Evolutionary conservation across 305 asterid genomes (phyloP), one percentile per base, ranked within the genome.

Genomic region (Stenogyne calaminthoides): DNA sequence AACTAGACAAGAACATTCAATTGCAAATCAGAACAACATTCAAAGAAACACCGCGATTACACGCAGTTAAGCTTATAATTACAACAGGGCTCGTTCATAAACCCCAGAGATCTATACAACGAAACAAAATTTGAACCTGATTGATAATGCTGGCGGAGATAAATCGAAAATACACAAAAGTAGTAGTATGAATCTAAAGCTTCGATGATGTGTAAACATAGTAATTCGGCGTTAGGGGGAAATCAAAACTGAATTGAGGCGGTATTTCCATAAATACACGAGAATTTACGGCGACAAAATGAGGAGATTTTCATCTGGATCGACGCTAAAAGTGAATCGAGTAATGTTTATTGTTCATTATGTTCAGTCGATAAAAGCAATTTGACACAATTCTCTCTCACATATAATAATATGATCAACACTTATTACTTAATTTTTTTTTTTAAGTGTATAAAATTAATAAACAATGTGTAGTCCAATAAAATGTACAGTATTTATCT

Each of bases 101-200:
- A 9, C 47, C 64, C 16, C 25, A 0, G 32, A 65, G 64, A 19
- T 32, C 29, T 18, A 22, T 37, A 44, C 32, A 42, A 1, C 9
- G 27, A 36, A 6, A 65, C 14, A 46, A 47, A 64, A 65, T 62
- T 37, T 34, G 36, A 70, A 51, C 89, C 89, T 83, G 72, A 87
- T 87, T 16, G 91, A 84, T 36, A 74, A 73, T 20, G 81, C 75
- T 20, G 81, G 73, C 37, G 73, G 75, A 59, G 80, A 70, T 29
- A 79, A 64, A 15, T 67, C 77, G 67, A 82, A 60, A 42, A 80
- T 12, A 27, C 42, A 62, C 2, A 83, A 54, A 5, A 75, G 36
- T 15, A 77, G 25, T 36, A 75, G 42, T 25, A 80, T 44, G 71
- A 83, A 49, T 42, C 47, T 42, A 36, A 74, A 16, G 64, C 14